Percentiles rank a stretch among this genome's conserved stretches.
phyloP scores from a whole-genome alignment of 306 rosid species.

The Quillaja saponaria region DNA sequence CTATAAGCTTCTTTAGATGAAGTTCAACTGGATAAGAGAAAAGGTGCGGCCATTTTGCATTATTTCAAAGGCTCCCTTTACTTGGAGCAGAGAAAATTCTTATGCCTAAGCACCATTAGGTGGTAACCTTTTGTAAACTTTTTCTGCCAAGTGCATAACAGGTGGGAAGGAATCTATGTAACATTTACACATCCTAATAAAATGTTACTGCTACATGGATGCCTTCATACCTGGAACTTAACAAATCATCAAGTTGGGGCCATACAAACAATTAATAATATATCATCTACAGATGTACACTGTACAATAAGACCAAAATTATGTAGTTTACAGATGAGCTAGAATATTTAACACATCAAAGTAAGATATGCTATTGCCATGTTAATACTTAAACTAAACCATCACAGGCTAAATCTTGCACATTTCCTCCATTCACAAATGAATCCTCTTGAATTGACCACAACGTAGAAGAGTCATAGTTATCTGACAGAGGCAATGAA shows the following conservation, averaged over 20 bases:
- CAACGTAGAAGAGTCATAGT: not conserved
- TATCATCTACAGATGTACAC: no score
- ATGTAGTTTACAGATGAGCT: no score
- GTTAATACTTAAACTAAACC: no score
- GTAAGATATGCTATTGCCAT: no score
- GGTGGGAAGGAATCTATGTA: constrained; percentile 37
- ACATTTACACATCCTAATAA: not conserved
- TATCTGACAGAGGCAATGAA: not conserved
- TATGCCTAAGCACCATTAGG: constrained; percentile 38
- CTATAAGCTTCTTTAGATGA: constrained; percentile 29
- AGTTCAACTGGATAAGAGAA: constrained; percentile 23
- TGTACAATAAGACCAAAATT: no score
- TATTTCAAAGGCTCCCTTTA: constrained; percentile 53
- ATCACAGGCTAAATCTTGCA: no score
- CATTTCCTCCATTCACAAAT: no score
- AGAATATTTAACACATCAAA: no score
- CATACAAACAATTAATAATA: no score
- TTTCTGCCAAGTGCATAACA: constrained; percentile 38
- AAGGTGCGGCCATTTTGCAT: constrained; percentile 30
- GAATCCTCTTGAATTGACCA: not conserved
- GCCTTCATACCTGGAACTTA: no score
- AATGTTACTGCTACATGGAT: no score
- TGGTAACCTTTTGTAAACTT: constrained; percentile 39
- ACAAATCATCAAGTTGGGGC: no score
- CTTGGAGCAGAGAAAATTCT: constrained; percentile 33